Base-by-base conservation (phyloP, 345 rosid species). In the Salix caprea region DNA sequence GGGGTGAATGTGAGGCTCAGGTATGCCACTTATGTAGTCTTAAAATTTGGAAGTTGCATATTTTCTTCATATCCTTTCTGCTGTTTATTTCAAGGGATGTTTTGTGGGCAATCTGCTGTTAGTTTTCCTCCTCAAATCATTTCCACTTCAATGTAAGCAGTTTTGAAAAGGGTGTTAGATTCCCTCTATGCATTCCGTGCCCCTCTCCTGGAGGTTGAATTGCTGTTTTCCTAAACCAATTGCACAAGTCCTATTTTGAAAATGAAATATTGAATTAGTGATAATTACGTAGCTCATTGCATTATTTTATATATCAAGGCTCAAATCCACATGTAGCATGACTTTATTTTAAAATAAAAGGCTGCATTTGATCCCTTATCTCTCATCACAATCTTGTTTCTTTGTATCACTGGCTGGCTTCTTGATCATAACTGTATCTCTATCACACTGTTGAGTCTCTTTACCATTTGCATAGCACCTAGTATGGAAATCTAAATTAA, bases 1-100 rank as follows among this genome's bases (percentile, higher is more conserved):
- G 99, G 97, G 48, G 93, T 93, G 68, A 93, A 95, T 86, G 98
- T 95, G 79, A 90, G 98, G 72, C 96, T 93, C 73, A 91, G 98
- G 99, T 93, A 90, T 83, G 84, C 39, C 56, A 50, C 40, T n/a
- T 69, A 46, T 54, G 42, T 68, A 40, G 5, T 39, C 69, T 74
- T 21, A 18, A 23, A 32, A 66, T 6, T 34, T 34, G 12, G 21
- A 34, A 56, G 62, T 9, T 56, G 9, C 24, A 8, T 24, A 46
- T 61, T 74, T 30, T 11, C 6, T 26, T 18, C 24, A 21, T 37
- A 74, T 61, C 24, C 23, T 40, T 62, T 36, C 52, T 7, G 15
- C 19, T 71, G 37, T 8, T 66, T 16, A 66, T 18, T 32, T 70
- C 52, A 15, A 14, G 18, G 32, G 36, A n/a, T 69, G 26, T 76